phyloP scores from a whole-genome alignment of 139 green algal genomes.

The Micractinium conductrix region DNA sequence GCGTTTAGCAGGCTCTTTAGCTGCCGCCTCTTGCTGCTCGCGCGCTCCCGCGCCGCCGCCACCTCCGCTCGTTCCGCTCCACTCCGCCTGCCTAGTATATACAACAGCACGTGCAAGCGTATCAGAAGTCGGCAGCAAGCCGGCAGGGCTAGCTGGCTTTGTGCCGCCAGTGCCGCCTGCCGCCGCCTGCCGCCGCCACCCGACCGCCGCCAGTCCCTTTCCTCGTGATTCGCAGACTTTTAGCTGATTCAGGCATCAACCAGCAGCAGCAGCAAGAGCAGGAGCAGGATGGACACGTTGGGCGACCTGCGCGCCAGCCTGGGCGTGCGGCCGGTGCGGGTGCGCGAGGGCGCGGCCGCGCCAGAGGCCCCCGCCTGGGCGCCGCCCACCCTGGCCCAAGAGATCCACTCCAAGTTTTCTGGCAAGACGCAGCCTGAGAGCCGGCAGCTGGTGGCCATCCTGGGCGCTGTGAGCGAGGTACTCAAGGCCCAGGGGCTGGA shows the following conservation, averaged over 20 bases:
- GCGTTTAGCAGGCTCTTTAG: too few species aligned
- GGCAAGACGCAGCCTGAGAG: conserved; percentile 73
- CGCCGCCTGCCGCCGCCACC: not conserved
- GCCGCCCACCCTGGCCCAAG: conserved; percentile 37
- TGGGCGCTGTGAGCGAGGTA: conserved; percentile 72
- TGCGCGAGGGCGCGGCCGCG: not conserved
- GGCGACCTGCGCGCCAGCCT: conserved; percentile 5
- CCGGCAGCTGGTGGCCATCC: conserved; percentile 72
- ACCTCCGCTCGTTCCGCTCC: too few species aligned
- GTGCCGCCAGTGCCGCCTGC: conserved; percentile 1
- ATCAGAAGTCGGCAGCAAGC: too few species aligned
- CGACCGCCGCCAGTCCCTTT: too few species aligned
- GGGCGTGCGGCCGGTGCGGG: conserved; percentile 10
- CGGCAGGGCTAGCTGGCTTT: too few species aligned
- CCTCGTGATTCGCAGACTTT: too few species aligned
- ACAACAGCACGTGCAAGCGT: too few species aligned
- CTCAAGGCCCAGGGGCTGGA: conserved; percentile 64
- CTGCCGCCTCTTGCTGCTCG: too few species aligned
- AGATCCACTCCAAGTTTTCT: conserved; percentile 62
- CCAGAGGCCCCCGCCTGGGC: not conserved
- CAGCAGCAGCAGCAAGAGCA: not conserved
- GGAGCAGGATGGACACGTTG: conserved; percentile 5
- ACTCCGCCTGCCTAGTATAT: too few species aligned
- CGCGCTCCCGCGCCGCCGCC: too few species aligned
- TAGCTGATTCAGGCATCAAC: not conserved